Evolutionary conservation across 257 asterid species (phyloP).

Genomic region (Solanum medicagineum): DNA sequence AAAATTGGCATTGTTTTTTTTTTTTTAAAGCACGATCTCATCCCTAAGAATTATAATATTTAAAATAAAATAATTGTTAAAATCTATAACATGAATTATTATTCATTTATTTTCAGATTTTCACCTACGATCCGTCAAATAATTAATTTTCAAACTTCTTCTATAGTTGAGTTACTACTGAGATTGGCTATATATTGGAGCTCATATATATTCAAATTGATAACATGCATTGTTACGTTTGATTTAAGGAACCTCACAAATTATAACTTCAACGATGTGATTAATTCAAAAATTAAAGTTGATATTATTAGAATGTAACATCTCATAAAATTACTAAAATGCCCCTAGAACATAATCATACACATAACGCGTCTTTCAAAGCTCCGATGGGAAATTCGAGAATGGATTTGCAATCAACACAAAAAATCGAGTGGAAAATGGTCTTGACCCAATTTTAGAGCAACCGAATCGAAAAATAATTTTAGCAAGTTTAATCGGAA

Average conservation of each 20-base stretch:
- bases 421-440: no score
- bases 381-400: no score
- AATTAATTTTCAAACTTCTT: no score
- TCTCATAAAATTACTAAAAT: no score
- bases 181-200: no score
- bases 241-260: not conserved
- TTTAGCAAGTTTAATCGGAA: no score
- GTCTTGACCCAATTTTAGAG: no score
- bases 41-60: not conserved
- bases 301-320: not conserved
- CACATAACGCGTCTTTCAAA: no score
- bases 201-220: no score
- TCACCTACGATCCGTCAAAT: not conserved
- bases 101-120: not conserved
- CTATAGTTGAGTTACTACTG: no score
- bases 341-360: no score
- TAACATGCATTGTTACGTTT: not conserved
- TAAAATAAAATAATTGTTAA: not conserved
- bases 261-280: not conserved
- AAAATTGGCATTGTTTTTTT: not conserved
- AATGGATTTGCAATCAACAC: fast-evolving
- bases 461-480: no score
- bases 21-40: not conserved
- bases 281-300: not conserved
- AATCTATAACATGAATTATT: not conserved